Evolutionary conservation across 805 yeast species (phyloP).

Genomic region (Ogataea wickerhamii): DNA sequence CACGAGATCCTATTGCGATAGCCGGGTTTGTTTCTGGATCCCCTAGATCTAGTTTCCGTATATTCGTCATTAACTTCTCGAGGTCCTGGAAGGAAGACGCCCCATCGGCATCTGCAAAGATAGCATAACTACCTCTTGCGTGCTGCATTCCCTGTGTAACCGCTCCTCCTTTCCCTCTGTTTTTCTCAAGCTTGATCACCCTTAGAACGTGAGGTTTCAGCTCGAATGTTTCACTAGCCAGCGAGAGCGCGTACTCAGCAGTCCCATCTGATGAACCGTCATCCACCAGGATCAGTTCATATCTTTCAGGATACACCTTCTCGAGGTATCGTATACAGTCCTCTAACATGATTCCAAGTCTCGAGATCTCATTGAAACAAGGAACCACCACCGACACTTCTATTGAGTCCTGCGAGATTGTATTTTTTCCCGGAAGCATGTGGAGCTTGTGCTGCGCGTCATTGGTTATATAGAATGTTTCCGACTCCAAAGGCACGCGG

Average conservation of each 20-base stretch:
- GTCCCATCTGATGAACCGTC: conserved; percentile 90
- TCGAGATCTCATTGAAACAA: conserved; percentile 80
- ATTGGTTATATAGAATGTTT: conserved; percentile 51
- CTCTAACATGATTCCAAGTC: conserved; percentile 68
- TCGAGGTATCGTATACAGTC: conserved; percentile 61
- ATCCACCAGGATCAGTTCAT: conserved; percentile 84
- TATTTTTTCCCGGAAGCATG: conserved; percentile 35
- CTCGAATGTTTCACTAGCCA: conserved; percentile 48
- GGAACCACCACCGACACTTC: conserved; percentile 81
- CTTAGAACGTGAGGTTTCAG: conserved; percentile 59
- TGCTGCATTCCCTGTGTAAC: conserved; percentile 88
- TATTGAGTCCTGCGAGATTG: conserved; percentile 37
- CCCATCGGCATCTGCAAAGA: conserved; percentile 98
- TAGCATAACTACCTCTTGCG: conserved; percentile 64
- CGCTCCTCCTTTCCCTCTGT: conserved; percentile 96
- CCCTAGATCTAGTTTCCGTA: conserved; percentile 29
- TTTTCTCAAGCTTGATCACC: conserved; percentile 64
- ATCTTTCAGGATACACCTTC: conserved; percentile 31
- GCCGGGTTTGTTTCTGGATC: conserved; percentile 40
- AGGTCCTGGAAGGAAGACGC: conserved; percentile 82
- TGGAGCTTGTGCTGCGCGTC: conserved; percentile 22
- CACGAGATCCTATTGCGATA: conserved; percentile 87
- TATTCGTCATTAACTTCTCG: conserved; percentile 42
- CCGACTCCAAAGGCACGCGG: conserved; percentile 50
- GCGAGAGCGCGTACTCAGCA: conserved; percentile 61